These are phyloP conservation scores for Lasiosphaeria hispida DNA, from an alignment of 495 filamentous ascomycete genomes.

Conservation along the genomic window DNA sequence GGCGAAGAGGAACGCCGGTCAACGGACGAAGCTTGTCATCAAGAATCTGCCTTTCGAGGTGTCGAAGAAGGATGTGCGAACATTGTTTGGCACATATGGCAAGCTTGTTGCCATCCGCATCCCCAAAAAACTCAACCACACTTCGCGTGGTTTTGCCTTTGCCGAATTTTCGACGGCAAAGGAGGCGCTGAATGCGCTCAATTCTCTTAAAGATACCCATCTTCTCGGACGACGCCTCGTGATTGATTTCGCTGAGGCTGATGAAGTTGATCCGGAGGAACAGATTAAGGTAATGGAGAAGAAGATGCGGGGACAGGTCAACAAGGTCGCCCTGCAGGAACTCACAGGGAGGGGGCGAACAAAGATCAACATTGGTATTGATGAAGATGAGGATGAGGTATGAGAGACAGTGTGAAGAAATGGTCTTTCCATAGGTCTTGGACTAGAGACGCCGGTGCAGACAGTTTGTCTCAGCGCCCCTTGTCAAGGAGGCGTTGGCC, in stretches of 20 bases:
- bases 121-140: conserved; percentile 88
- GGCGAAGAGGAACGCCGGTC: conserved; percentile 68
- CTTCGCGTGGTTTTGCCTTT: conserved; percentile 91
- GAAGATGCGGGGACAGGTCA: conserved; percentile 83
- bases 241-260: conserved; percentile 81
- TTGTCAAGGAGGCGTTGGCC: conserved; percentile 22
- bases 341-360: conserved; percentile 78
- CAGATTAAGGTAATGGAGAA: conserved; percentile 94
- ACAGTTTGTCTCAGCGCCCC: conserved; percentile 23
- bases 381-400: conserved; percentile 62
- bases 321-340: conserved; percentile 83
- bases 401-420: conserved; percentile 22
- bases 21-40: conserved; percentile 89
- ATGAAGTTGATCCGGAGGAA: conserved; percentile 86
- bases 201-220: conserved; percentile 89
- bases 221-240: conserved; percentile 83
- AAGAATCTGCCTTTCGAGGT: conserved; percentile 98
- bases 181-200: conserved; percentile 91
- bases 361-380: conserved; percentile 79
- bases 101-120: conserved; percentile 88
- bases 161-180: conserved; percentile 89
- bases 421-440: conserved; percentile 21
- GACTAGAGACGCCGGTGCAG: conserved; percentile 4
- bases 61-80: conserved; percentile 83
- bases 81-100: conserved; percentile 84